Base-by-base conservation (phyloP, 1,139 yeast genomes). In the Sugiyamaella paludigena region DNA sequence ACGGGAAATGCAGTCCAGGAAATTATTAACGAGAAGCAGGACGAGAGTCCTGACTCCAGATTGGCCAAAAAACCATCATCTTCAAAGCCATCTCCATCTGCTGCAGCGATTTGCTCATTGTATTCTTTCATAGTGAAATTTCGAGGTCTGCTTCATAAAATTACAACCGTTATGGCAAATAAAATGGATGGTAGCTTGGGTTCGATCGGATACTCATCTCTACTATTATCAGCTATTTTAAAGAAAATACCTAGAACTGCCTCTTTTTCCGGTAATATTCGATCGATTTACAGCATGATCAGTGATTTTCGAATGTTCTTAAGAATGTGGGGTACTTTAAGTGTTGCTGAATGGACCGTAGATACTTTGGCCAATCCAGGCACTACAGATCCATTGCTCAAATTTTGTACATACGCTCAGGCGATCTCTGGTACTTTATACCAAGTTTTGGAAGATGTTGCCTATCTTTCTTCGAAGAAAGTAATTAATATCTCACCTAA, bases 371-470 rank as follows among this genome's bases (percentile, higher is more conserved):
- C 58, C 40, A 32, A 48, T 29, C 51, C 51, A 2, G 47, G 47
- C 19, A 32, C 47, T 12, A 31, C 47, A 31, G 67, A 63, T 43
- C 45, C 54, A 27, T 51, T 63, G 7, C 53, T 64, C 34, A 57
- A 66, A 16, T 45, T 48, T 33, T 58, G 66, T 29, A 67, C 66
- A 30, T 68, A 68, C 50, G 42, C 60, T 19, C 74, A 72, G 57
- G 72, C 71, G 2, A 57, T 63, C 15, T 62, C 69, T 42, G 68
- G 69, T 41, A 53, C 68, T 13, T 46, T 61, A 33, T 72, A 70
- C 62, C 76, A 73, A 54, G 59, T 71, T 0, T 59, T 72, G 27
- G 76, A 72, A 58, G 68, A 73, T 51, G 45, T 69, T 24, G 77
- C 76, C 1, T 72, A 70, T 49, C 58, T 72, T 38, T 70, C 66